phyloP scores from a whole-genome alignment of 257 asterid species.

The Lavandula angustifolia region DNA sequence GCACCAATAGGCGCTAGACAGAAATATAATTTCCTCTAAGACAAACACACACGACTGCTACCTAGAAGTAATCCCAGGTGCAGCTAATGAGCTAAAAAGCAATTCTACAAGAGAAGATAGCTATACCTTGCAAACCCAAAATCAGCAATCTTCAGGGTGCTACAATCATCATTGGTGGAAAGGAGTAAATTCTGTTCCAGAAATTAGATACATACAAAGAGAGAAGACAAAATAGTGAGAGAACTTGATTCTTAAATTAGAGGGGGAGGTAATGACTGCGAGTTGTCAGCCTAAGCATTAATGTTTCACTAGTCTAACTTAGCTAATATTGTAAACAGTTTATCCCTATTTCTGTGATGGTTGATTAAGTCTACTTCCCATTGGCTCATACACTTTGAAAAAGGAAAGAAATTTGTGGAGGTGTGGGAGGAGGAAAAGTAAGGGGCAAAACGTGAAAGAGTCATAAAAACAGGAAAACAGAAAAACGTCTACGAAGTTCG shows the following conservation, averaged over 20 bases:
- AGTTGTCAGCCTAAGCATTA: not conserved
- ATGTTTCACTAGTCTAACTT: slow-evolving; percentile 12
- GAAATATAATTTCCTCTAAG: not conserved
- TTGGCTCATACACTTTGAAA: not conserved
- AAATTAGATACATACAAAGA: slow-evolving; percentile 30
- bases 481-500: not conserved
- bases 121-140: slow-evolving; percentile 83
- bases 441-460: not conserved
- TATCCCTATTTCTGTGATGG: slow-evolving; percentile 8
- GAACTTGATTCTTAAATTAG: not conserved
- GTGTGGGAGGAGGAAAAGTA: not conserved
- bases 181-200: slow-evolving; percentile 58
- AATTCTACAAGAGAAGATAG: slow-evolving; percentile 18
- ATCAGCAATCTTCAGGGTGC: slow-evolving; percentile 62
- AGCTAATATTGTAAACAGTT: slow-evolving; percentile 20
- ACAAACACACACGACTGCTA: not conserved
- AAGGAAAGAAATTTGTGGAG: not conserved
- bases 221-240: slow-evolving; percentile 5
- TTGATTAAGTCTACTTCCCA: slow-evolving; percentile 3
- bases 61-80: slow-evolving; percentile 1
- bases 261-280: not conserved
- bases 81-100: not conserved
- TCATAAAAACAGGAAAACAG: not conserved
- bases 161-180: slow-evolving; percentile 40
- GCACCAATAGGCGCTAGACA: not conserved